These are phyloP conservation scores for Clavariopsis aquatica DNA, from an alignment of 495 filamentous ascomycete species.

Conservation along the genomic window DNA sequence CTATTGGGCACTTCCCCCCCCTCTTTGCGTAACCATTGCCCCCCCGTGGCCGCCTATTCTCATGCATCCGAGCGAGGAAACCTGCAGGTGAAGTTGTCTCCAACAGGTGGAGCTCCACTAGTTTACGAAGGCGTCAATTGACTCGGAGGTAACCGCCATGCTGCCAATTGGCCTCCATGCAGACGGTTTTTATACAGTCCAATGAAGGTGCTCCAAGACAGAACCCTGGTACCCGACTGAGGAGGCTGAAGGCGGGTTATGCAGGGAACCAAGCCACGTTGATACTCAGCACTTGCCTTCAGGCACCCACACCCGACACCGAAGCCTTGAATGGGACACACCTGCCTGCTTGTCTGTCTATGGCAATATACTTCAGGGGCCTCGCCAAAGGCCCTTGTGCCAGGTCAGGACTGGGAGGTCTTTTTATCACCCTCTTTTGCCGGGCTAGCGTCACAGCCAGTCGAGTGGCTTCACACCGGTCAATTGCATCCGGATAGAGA, in stretches of 20 bases:
- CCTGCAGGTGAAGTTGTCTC: background rate
- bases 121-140: background rate
- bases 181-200: background rate
- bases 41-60: slow-evolving; percentile 8
- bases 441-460: too few species aligned
- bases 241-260: background rate
- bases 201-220: background rate
- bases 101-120: background rate
- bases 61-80: background rate
- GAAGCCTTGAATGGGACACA: background rate
- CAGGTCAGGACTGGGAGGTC: too few species aligned
- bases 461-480: too few species aligned
- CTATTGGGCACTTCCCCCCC: slow-evolving; percentile 14
- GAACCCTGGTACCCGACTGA: background rate
- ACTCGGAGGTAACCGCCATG: background rate
- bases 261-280: slow-evolving; percentile 6
- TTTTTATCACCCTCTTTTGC: too few species aligned
- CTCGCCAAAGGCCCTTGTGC: too few species aligned
- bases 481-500: too few species aligned
- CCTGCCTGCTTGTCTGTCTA: too few species aligned
- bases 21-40: background rate
- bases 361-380: too few species aligned
- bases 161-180: background rate
- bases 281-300: background rate
- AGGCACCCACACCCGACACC: background rate